These are phyloP conservation scores for Mycogone perniciosa DNA, from an alignment of 2,329 filamentous ascomycete genomes.

Conservation along the genomic window DNA sequence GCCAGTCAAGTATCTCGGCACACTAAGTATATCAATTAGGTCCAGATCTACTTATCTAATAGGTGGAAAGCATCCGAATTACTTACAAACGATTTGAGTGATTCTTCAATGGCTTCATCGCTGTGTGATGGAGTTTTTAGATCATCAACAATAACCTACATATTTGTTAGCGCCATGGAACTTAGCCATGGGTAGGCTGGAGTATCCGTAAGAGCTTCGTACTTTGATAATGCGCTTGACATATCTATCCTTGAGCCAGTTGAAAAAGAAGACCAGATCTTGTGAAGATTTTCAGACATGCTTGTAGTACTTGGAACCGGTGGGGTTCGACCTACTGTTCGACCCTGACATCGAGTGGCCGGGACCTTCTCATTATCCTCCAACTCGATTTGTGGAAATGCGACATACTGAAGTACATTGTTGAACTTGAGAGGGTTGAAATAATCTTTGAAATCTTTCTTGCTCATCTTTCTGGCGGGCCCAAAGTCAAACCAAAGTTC, in stretches of 20 bases:
- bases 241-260: not conserved
- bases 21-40: not conserved
- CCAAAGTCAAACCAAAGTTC: slow-evolving; percentile 7
- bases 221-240: slow-evolving; percentile 3
- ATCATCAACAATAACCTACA: slow-evolving; percentile 3
- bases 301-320: not conserved
- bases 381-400: not conserved
- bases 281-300: not conserved
- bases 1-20: slow-evolving; percentile 5
- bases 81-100: slow-evolving; percentile 1
- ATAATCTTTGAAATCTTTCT: not conserved
- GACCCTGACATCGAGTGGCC: not conserved
- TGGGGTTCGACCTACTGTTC: not conserved
- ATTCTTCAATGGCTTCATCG: slow-evolving; percentile 3
- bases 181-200: not conserved
- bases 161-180: not conserved
- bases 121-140: not conserved
- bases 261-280: slow-evolving; percentile 1
- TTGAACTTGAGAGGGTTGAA: slow-evolving; percentile 1
- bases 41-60: not conserved
- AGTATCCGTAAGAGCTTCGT: not conserved
- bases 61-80: no score
- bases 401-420: not conserved
- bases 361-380: not conserved
- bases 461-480: not conserved